Base-by-base conservation (phyloP, 2,329 filamentous ascomycete genomes). In the Aspergillus fumigatiaffinis region DNA sequence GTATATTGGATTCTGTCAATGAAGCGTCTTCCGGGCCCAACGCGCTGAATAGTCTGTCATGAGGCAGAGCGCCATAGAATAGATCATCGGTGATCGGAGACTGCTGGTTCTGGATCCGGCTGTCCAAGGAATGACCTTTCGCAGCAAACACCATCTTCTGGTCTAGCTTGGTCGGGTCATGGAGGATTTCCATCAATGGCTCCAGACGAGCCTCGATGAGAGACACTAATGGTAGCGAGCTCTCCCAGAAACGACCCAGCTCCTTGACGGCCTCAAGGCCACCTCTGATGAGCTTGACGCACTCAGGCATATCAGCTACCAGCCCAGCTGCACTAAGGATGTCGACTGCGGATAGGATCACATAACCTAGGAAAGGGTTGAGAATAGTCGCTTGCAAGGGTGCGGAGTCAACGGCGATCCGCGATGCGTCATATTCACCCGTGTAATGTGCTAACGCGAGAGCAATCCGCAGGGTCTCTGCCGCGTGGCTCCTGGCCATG, bases 301-400 rank as follows among this genome's bases (percentile, higher is more conserved):
- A 76, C 10, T 77, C 74, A 1, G 79, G 69, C 10, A 89, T 68
- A 12, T 80, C 77, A 0, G 77, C 72, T 6, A 87, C 69, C 0
- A 77, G 67, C 1, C 87, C 84, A 4, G 81, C 83, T 0, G 87
- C 83, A 12, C 84, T 84, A 55, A 90, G 77, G 1, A 89, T 83
- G 63, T 91, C 88, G 35, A 87, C 78, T 0, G 87, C 87, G 50
- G 85, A 81, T 35, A 86, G 76, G 25, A 88, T 80, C 5, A 82
- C 81, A 61, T 84, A 84, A n/a, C 83, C 84, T 20, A 84, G 77
- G 60, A 87, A 85, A 0, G 87, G 86, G n/a, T 80, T 82, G 0
- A 84, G 81, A 44, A 83, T 79, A 4, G 72, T 62, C 55, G 71
- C 69, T 29, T 78, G 64, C 50, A 71, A 54, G n/a, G 58, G 50